Evolutionary conservation across 495 filamentous ascomycete species (phyloP).

Genomic region (Podospora pseudoanserina): DNA sequence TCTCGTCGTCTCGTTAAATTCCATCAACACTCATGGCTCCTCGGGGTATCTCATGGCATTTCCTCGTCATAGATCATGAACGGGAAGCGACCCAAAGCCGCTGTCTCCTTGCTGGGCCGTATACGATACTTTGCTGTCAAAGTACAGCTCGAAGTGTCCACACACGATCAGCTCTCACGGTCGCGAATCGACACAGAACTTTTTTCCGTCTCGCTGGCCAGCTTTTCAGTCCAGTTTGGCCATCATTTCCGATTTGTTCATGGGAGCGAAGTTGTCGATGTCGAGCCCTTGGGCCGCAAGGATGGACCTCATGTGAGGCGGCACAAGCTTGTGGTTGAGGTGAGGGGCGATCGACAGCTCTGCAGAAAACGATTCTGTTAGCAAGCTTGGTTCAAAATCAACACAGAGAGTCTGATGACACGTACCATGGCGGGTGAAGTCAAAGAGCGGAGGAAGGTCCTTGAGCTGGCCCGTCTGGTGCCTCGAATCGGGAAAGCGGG

Average conservation of each 20-base stretch:
- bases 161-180: constrained; percentile 19
- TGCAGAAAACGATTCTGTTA: constrained; percentile 31
- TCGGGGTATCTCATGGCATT: constrained; percentile 25
- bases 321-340: constrained; percentile 83
- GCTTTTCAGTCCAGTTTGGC: constrained; percentile 84
- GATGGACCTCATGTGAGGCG: constrained; percentile 69
- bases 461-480: constrained; percentile 69
- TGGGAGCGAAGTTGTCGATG: constrained; percentile 87
- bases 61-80: constrained; percentile 29
- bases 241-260: constrained; percentile 93
- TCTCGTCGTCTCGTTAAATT: constrained; percentile 16
- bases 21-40: constrained; percentile 17
- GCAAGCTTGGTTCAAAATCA: background rate
- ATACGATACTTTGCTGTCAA: constrained; percentile 29
- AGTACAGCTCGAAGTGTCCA: constrained; percentile 27
- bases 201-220: constrained; percentile 11
- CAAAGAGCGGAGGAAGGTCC: constrained; percentile 84
- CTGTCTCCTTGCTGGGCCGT: constrained; percentile 25
- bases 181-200: constrained; percentile 18
- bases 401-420: background rate
- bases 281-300: constrained; percentile 78
- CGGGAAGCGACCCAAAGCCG: constrained; percentile 27
- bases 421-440: constrained; percentile 92
- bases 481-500: constrained; percentile 87
- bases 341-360: constrained; percentile 92